Evolutionary conservation across 78 protist species (phyloP), one percentile per base, ranked within the genome.

Genomic region (Bigelowiella natans): DNA sequence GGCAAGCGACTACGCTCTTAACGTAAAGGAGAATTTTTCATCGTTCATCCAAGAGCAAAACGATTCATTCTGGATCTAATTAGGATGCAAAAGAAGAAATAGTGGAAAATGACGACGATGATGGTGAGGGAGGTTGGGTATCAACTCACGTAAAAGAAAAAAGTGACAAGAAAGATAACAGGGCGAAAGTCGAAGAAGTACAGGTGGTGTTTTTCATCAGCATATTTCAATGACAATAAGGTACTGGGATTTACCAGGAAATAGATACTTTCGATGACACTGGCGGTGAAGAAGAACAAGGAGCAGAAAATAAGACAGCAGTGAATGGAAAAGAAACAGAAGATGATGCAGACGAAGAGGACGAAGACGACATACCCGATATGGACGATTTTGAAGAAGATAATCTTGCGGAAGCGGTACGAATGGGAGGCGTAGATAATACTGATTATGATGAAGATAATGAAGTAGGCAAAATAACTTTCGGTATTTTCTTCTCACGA

Each of bases 311-410:
- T 37, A 34, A 0, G 1, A 34, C 39, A 34, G 88, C 0, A 0
- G 88, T 0, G 0, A 3, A 1, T 0, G 88, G 29, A 37, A 84
- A 2, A 2, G 29, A 2, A 3, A 2, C 38, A 0, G 83, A 7
- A 1, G 83, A 1, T 1, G 82, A 39, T 64, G 90, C 37, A 29
- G 82, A 3, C 1, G n/a, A n/a, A 0, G 7, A 1, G 3, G 86
- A 86, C 38, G 89, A 85, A 2, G 83, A 91, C 63, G 86, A 94
- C 30, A 90, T 95, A 28, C 97, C 97, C 38, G 95, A 94, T 89
- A 90, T 95, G 93, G 96, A 96, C 26, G 96, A 92, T 30, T 89
- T 88, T 26, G 94, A 92, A 38, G 96, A 89, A 34, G 96, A 92
- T 39, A 89, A 93, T 51, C 40, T 95, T 38, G 92, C 85, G 11